Evolutionary conservation across 2,329 filamentous ascomycete species (phyloP).

Genomic region (Fusarium algeriense): DNA sequence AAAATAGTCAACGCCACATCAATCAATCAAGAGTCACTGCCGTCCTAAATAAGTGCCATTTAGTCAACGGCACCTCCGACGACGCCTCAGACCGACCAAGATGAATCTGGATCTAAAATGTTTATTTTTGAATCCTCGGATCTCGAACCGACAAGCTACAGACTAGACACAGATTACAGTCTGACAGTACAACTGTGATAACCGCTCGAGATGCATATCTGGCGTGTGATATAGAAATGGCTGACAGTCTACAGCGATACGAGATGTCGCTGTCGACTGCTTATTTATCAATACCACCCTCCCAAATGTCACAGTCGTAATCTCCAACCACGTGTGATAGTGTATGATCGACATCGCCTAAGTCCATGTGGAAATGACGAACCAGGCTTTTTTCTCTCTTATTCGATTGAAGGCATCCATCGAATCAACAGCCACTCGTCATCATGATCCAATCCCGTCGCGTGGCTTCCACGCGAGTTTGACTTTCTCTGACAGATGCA

Average conservation of each 20-base stretch:
- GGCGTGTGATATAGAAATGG: not conserved
- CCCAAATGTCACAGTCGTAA: constrained; percentile 14
- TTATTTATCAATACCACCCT: not conserved
- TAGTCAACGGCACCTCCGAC: constrained; percentile 26
- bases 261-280: not conserved
- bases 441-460: not conserved
- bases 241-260: not conserved
- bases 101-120: constrained; percentile 23
- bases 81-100: constrained; percentile 26
- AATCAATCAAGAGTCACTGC: not conserved
- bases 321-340: constrained; percentile 28
- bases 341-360: constrained; percentile 19
- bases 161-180: not conserved
- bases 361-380: constrained; percentile 33
- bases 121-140: not conserved
- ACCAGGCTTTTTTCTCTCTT: not conserved
- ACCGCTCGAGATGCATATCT: not conserved
- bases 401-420: not conserved
- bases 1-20: constrained; percentile 5
- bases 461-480: constrained; percentile 15
- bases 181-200: not conserved
- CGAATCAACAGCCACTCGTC: not conserved
- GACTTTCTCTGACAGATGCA: not conserved
- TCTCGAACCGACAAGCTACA: constrained; percentile 5
- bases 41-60: not conserved